Evolutionary conservation across 2,329 filamentous ascomycete genomes (phyloP), one percentile per base, ranked within the genome.

Genomic region (Calonectria naviculata): DNA sequence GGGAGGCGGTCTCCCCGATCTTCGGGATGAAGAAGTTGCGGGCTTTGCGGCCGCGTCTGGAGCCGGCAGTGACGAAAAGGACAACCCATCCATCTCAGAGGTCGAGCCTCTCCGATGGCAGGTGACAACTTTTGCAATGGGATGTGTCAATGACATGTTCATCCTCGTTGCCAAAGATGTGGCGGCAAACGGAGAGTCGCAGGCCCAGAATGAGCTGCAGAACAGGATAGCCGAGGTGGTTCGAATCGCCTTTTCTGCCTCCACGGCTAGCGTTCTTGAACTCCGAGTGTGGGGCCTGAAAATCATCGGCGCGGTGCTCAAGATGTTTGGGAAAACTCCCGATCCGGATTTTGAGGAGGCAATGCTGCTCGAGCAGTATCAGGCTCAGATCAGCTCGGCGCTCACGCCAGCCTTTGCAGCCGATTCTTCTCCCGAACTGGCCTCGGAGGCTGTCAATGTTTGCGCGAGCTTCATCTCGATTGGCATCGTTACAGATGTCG

Each of bases 271-370:
- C 75, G 95, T 99, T 0, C 90, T 98, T 28, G 94, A 97, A 79
- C 88, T 99, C 70, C 90, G 97, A 29, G 93, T 99, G 44, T 95
- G 95, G 87, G 97, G 97, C 29, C 84, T 99, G 73, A 95, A 95
- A 81, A 97, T 99, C 66, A 95, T 99, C 67, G 95, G 97, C 71
- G 94, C 95, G 68, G 91, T 98, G 12, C 87, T 99, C 62, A 97
- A 95, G 86, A 95, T 98, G 87, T 99, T 99, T 84, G 97, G 97
- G 65, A 96, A 95, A 80, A 95, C 94, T 1, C 94, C 96, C 2
- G 97, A 99, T 83, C 97, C 97, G 0, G 97, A 99, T 81, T 99
- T 99, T 80, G 91, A 96, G n/a, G 97, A 99, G 83, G 97, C 94
- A 0, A 97, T 97, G 84, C 88, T 99, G 19, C 89, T 99, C 5